phyloP scores from a whole-genome alignment of 2,329 filamentous ascomycete genomes.

The Pleoardoris graminearum region DNA sequence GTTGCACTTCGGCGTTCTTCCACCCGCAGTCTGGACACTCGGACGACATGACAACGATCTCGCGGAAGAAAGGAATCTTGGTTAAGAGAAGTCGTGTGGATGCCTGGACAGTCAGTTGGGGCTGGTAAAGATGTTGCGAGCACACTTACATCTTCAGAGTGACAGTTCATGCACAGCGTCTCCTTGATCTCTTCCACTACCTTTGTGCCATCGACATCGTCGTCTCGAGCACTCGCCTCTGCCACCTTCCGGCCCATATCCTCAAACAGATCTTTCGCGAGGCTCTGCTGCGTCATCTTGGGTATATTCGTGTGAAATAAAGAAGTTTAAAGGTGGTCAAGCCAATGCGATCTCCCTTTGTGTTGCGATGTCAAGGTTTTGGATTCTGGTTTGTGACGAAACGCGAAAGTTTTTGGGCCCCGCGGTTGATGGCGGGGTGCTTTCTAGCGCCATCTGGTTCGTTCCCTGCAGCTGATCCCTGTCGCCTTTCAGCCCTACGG shows the following conservation, averaged over 20 bases:
- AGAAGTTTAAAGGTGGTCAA: background rate
- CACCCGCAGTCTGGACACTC: constrained; percentile 86
- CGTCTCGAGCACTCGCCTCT: constrained; percentile 42
- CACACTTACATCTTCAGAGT: constrained; percentile 48
- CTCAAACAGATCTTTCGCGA: constrained; percentile 55
- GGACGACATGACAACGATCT: constrained; percentile 97
- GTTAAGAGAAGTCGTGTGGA: constrained; percentile 85
- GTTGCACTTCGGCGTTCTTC: constrained; percentile 91
- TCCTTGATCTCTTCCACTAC: constrained; percentile 57
- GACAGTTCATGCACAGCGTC: constrained; percentile 60
- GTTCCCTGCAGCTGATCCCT: constrained; percentile 27
- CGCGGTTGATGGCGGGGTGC: constrained; percentile 34
- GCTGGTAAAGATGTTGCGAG: constrained; percentile 1
- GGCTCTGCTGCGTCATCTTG: constrained; percentile 44
- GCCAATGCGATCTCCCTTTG: background rate
- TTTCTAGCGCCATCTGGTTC: constrained; percentile 26
- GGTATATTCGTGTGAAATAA: background rate
- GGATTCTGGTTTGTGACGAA: constrained; percentile 30
- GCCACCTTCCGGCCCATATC: constrained; percentile 56
- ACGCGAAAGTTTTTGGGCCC: constrained; percentile 39
- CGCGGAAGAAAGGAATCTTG: constrained; percentile 93
- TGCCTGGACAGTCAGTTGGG: constrained; percentile 60
- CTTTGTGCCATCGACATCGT: constrained; percentile 48
- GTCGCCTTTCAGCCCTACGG: constrained; percentile 33
- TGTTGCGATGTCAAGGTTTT: constrained; percentile 12